Base-by-base conservation (phyloP, 805 yeast species). In the Suhomyces sp. region DNA sequence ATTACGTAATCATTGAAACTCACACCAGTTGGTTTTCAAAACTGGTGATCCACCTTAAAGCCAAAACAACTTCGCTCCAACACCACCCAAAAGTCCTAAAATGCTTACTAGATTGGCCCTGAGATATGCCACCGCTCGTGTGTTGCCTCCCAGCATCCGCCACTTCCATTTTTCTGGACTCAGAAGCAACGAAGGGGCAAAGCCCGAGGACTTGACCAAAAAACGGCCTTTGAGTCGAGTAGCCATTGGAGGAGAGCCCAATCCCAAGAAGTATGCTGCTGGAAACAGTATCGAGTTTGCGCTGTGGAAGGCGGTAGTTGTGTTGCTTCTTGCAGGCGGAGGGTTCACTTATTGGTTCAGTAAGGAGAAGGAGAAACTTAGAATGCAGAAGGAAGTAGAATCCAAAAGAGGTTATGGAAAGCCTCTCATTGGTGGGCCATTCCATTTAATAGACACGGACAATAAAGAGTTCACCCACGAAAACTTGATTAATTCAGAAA, bases 341-440 rank as follows among this genome's bases (percentile, higher is more conserved):
- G 82, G 74, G 1, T 62, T 83, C 38, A 83, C 87, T 11, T 81
- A 68, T 54, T 78, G 79, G 60, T 90, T 91, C 63, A 71, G 75
- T 31, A 66, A 66, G 33, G 96, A 91, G 54, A 90, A 88, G 70
- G 77, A 77, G 55, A 77, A 87, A 57, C 54, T 90, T 28, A 77
- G 79, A 45, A 68, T 80, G 18, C 83, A 85, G 52, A 81, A 78
- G 48, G 88, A 83, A 51, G 95, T 88, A 13, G 95, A 87, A 49
- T 76, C 82, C 36, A 87, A 85, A 54, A 76, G 91, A 62, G 93
- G 96, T 12, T 72, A 83, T 50, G 98, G 98, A 15, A 88, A 81
- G 55, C 97, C 98, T 2, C 68, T 85, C 30, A 83, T 93, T 43
- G 98, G 98, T 14, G 98, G 98, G 0, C 83, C 88, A 9, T 93